Evolutionary conservation across 257 asterid genomes (phyloP), one percentile per base, ranked within the genome.

Genomic region (Thymus quinquecostatus): DNA sequence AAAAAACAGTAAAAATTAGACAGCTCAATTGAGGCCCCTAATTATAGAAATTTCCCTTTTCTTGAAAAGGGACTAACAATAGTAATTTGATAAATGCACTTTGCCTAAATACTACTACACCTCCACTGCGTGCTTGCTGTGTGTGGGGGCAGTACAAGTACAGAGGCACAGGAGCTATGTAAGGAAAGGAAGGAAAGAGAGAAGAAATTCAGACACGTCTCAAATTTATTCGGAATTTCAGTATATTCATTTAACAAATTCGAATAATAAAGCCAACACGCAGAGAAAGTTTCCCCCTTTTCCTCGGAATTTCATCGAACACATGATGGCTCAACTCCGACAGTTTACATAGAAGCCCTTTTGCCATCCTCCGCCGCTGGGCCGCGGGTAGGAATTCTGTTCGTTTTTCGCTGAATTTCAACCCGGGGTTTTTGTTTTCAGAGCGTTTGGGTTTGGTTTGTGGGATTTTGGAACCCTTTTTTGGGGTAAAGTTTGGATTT

Each of bases 241-340:
- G n/a, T 66, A 3, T 21, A 3, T 21, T 28, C 29, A 6, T 59
- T 21, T 36, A 60, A 47, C 56, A 61, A 66, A 79, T 75, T 66
- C 73, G 61, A 57, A 67, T 12, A 5, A 40, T 12, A 5, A 40
- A 45, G 14, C 43, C 54, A 66, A 51, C 49, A 13, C 48, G 13
- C 14, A 58, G 14, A 41, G 2, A 62, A 69, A 68, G 36, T 69
- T 21, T 40, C 65, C 33, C 30, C 58, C 9, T 27, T 49, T 28
- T 51, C 60, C 47, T 75, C 70, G 36, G 67, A 75, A 44, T 64
- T 47, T 21, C 11, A 40, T 43, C 45, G 60, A 49, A 40, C 72
- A 44, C 44, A 38, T 32, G 49, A 78, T 78, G 85, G 69, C 82
- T 27, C 66, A 59, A 14, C 74, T 49, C 68, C 62, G 66, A 34